phyloP scores from a whole-genome alignment of 2,329 filamentous ascomycete genomes.

The Neonectria sp. region DNA sequence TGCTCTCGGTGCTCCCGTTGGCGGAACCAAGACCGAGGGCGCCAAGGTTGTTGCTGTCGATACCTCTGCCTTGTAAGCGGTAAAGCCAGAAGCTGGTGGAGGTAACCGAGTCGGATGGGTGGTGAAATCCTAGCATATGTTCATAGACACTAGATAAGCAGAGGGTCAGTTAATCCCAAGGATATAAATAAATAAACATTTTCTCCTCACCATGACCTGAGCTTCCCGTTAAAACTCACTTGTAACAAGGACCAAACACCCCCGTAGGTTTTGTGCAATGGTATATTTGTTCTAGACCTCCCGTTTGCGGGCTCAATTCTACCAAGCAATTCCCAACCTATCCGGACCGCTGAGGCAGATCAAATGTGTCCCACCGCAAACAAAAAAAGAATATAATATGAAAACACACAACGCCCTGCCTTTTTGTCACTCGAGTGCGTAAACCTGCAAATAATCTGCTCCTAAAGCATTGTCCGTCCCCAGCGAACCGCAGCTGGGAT shows the following conservation, averaged over 20 bases:
- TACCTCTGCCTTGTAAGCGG: neutral
- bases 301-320: constrained; percentile 1
- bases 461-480: constrained; percentile 1
- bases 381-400: neutral
- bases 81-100: neutral
- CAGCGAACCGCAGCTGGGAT: neutral
- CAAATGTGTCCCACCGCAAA: constrained; percentile 14
- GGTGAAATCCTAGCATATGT: neutral
- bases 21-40: constrained; percentile 36
- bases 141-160: neutral
- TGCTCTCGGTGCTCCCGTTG: constrained; percentile 34
- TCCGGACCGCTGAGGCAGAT: constrained; percentile 17
- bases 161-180: neutral
- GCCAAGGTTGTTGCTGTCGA: constrained; percentile 40
- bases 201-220: neutral
- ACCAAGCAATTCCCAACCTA: constrained; percentile 18
- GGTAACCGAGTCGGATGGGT: too few species aligned
- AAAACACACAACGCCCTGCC: constrained; percentile 26
- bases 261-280: constrained; percentile 14
- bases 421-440: constrained; percentile 24
- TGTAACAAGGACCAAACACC: neutral
- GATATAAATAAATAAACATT: neutral
- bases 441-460: constrained; percentile 10
- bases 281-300: constrained; percentile 6
- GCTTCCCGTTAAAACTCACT: neutral